These are phyloP conservation scores for Aspergillus novoparasiticus DNA, from an alignment of 2,329 filamentous ascomycete genomes.

Conservation along the genomic window DNA sequence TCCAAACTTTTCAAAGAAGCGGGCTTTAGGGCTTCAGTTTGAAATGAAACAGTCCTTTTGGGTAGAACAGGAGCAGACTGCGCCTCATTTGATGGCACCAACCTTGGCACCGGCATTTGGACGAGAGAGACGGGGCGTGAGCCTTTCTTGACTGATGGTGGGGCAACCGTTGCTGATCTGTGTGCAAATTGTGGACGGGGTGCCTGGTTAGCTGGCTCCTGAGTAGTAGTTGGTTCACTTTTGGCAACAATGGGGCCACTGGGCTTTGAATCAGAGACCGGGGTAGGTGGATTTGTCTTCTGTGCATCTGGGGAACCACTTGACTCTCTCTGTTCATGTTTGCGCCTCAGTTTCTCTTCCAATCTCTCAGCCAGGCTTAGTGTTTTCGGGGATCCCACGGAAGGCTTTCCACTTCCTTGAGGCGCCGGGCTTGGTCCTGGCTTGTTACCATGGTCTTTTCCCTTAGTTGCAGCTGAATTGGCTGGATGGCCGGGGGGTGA, in stretches of 20 bases:
- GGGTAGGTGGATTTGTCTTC: neutral
- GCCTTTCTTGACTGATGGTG: neutral
- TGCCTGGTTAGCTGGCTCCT: neutral
- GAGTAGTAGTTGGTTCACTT: neutral
- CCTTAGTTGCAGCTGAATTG: constrained; percentile 2
- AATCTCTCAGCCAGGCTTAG: constrained; percentile 19
- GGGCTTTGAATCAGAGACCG: neutral
- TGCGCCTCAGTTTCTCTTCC: constrained; percentile 33
- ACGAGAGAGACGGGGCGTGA: constrained; percentile 3
- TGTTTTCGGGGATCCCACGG: constrained; percentile 14
- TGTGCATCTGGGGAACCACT: constrained; percentile 11
- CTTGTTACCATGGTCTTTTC: neutral
- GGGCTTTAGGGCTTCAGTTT: constrained; percentile 14
- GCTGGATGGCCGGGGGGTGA: constrained; percentile 4
- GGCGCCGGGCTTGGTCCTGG: neutral
- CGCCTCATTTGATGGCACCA: constrained; percentile 13
- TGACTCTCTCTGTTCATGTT: constrained; percentile 30
- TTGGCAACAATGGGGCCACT: neutral
- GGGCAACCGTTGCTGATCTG: neutral
- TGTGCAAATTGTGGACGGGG: neutral
- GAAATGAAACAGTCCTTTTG: constrained; percentile 24
- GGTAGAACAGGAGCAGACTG: constrained; percentile 11
- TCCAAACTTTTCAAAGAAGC: constrained; percentile 10
- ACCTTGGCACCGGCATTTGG: constrained; percentile 9
- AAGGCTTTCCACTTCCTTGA: constrained; percentile 10